Evolutionary conservation across 371 early-diverging fungal genomes (phyloP).

Genomic region (Capillidium rhysosporum): DNA sequence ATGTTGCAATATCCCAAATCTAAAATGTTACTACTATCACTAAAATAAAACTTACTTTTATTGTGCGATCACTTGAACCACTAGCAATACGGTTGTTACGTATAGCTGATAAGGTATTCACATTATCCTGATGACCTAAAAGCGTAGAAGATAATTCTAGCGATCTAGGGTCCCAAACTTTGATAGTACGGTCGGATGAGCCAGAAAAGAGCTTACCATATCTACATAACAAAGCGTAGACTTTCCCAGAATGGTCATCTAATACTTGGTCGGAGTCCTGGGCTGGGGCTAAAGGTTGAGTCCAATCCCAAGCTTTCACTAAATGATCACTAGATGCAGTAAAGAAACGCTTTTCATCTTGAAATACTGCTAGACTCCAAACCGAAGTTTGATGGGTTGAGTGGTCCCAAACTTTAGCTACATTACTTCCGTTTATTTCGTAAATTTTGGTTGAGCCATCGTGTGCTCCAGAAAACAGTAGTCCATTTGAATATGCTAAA

Average conservation of each 20-base stretch:
- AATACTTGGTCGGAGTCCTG: conserved; percentile 13
- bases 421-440: background rate
- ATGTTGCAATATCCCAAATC: conserved; percentile 35
- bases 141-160: conserved; percentile 27
- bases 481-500: conserved; percentile 21
- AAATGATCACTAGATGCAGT: conserved; percentile 34
- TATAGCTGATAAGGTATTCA: conserved; percentile 26
- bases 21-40: conserved; percentile 7
- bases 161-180: conserved; percentile 31
- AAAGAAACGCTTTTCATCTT: conserved; percentile 20
- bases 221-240: conserved; percentile 24
- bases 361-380: conserved; percentile 33
- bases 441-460: conserved; percentile 31
- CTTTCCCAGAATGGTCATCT: conserved; percentile 26
- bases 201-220: conserved; percentile 27
- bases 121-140: conserved; percentile 31
- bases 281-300: background rate
- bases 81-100: conserved; percentile 19
- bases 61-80: conserved; percentile 29
- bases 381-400: conserved; percentile 35
- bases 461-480: conserved; percentile 31
- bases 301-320: conserved; percentile 24
- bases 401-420: conserved; percentile 10
- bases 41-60: conserved; percentile 15
- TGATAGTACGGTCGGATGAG: conserved; percentile 34